Percentiles rank a stretch among this genome's conserved stretches.
Evolutionary conservation across 2,329 filamentous ascomycete species (phyloP).

Genomic region (Biscogniauxia marginata): DNA sequence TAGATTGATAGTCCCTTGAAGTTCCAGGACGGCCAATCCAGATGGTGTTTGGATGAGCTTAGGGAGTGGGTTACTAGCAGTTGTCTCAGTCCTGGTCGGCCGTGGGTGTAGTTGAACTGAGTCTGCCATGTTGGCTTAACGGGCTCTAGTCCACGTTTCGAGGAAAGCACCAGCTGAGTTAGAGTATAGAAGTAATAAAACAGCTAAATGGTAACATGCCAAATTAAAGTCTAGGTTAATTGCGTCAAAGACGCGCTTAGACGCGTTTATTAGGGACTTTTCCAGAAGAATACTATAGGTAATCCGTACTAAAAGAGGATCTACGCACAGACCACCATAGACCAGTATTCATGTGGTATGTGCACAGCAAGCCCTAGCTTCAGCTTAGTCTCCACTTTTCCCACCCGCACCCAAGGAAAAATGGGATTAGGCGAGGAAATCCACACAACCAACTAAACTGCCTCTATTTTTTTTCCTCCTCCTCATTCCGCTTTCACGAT

Average conservation of each 20-base stretch:
- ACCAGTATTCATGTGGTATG: too few relatives aligned
- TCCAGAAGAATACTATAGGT: too few relatives aligned
- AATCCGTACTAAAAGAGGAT: too few relatives aligned
- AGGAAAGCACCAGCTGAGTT: not conserved
- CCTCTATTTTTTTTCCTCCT: slow-evolving; percentile 20
- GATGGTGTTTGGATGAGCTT: slow-evolving; percentile 83
- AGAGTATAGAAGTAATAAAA: not conserved
- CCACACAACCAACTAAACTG: slow-evolving; percentile 23
- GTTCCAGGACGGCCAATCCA: slow-evolving; percentile 84
- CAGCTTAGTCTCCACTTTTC: slow-evolving; percentile 22
- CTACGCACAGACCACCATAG: too few relatives aligned
- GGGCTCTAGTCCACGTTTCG: not conserved
- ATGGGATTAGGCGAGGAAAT: slow-evolving; percentile 33
- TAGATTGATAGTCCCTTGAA: slow-evolving; percentile 87
- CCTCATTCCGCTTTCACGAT: slow-evolving; percentile 17
- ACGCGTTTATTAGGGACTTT: too few relatives aligned
- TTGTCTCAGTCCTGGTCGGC: slow-evolving; percentile 19
- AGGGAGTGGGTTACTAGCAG: slow-evolving; percentile 62
- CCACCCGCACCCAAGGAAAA: slow-evolving; percentile 24
- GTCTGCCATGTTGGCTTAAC: slow-evolving; percentile 27
- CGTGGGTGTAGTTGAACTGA: slow-evolving; percentile 43
- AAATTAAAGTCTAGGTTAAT: too few relatives aligned
- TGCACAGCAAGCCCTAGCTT: slow-evolving; percentile 27
- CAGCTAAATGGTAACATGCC: too few relatives aligned
- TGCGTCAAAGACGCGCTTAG: too few relatives aligned